Base-by-base conservation (phyloP, 495 filamentous ascomycete genomes). In the Xylaria scruposa region DNA sequence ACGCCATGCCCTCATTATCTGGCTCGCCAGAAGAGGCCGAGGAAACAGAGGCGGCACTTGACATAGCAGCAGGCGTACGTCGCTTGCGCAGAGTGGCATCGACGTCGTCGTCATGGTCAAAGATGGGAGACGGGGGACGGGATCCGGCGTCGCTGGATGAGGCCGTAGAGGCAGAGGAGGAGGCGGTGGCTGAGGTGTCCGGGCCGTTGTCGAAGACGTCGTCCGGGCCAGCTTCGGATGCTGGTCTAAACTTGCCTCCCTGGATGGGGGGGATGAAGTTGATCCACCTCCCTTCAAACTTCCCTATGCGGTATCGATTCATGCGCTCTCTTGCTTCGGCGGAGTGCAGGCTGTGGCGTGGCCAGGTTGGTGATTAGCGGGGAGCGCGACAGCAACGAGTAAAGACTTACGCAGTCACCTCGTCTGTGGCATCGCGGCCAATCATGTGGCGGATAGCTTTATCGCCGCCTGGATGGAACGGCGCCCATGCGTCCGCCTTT, bases 361-460 rank as follows among this genome's bases (percentile, higher is more conserved):
- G 24, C 26, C 6, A 12, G 13, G 12, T 38, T 7, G 56, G n/a
- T 71, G 42, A 59, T 71, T 10, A 71, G 69, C 49, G 29, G 49
- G 38, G 56, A 26, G 36, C 31, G 19, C 33, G n/a, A 42, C 29
- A 17, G 31, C 6, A 36, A 42, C 51, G 70, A 40, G 53, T 59
- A 42, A 70, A 47, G 65, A 90, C 93, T 69, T 87, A 97, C 93
- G 89, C 91, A 81, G 92, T 94, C 76, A 98, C 91, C 82, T 98
- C 96, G 81, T 98, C 94, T 21, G 96, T 98, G 47, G 94, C 97
- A 90, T 99, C 96, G 82, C 93, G 88, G 64, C 96, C 96, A 63
- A 99, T 91, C 94, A 98, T 95, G 79, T 99, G 96, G 81, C 88
- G 84, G 72, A 99, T 97, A 29, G 97, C 88, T 81, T 94, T 97